These are phyloP conservation scores for Penicillium malachiteum DNA, from an alignment of 495 filamentous ascomycete species.

Conservation along the genomic window DNA sequence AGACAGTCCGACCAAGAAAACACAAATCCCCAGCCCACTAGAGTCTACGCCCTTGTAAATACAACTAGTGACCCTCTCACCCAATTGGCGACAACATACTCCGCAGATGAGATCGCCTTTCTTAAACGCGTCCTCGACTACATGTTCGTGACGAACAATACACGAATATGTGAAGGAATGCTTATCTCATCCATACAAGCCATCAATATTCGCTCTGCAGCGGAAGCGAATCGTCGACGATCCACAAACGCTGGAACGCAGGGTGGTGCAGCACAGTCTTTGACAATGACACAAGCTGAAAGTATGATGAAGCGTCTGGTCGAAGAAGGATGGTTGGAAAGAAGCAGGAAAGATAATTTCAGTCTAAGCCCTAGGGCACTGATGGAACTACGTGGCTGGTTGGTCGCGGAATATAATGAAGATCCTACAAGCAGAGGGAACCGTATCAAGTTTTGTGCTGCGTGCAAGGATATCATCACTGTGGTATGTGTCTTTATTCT, in stretches of 20 bases:
- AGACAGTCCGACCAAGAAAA: slow-evolving; percentile 13
- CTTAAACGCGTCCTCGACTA: slow-evolving; percentile 84
- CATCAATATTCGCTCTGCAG: slow-evolving; percentile 39
- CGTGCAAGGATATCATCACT: slow-evolving; percentile 89
- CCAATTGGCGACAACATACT: slow-evolving; percentile 79
- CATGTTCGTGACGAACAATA: slow-evolving; percentile 90
- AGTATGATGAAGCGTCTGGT: slow-evolving; percentile 65
- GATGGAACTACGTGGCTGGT: slow-evolving; percentile 81
- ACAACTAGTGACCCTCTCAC: slow-evolving; percentile 78
- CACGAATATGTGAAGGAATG: slow-evolving; percentile 70
- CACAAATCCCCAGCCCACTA: slow-evolving; percentile 22
- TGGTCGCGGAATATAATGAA: slow-evolving; percentile 85
- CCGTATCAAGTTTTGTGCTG: slow-evolving; percentile 82
- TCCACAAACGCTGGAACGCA: slow-evolving; percentile 38
- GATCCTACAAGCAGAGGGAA: slow-evolving; percentile 47
- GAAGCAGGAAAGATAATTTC: slow-evolving; percentile 66
- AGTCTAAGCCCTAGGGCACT: slow-evolving; percentile 72
- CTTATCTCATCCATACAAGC: slow-evolving; percentile 77
- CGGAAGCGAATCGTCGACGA: slow-evolving; percentile 33
- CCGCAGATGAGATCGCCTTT: slow-evolving; percentile 84
- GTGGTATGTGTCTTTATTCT: slow-evolving; percentile 45
- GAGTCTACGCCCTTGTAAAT: slow-evolving; percentile 80
- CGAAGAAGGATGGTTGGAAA: slow-evolving; percentile 82
- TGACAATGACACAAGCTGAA: slow-evolving; percentile 78
- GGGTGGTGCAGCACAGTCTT: slow-evolving; percentile 48